Conservation (phyloP, 1,284 basidiomycete genomes). For the Cutaneotrichosporon curvatum region DNA sequence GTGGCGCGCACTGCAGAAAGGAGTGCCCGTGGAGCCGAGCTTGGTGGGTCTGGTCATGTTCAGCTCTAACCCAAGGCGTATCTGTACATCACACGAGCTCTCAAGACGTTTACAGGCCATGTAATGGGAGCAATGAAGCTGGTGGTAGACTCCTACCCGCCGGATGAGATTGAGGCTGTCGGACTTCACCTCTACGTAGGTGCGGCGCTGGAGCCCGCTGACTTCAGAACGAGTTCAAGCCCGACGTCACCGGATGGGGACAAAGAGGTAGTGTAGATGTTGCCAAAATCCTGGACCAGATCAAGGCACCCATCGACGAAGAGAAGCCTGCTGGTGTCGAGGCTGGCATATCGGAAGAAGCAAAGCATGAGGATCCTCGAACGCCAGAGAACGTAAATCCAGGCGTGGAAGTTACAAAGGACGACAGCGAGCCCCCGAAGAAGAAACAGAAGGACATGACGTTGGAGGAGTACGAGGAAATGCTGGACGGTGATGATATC, state of each 20-base stretch:
- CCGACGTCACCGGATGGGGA: constrained; percentile 45
- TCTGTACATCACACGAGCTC: constrained; percentile 70
- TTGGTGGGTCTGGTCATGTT: constrained; percentile 35
- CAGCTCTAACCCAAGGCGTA: constrained; percentile 51
- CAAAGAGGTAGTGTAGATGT: constrained; percentile 36
- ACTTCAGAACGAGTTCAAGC: constrained; percentile 42
- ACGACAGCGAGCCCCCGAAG: constrained; percentile 10
- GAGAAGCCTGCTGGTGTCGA: constrained; percentile 2
- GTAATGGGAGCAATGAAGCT: constrained; percentile 74
- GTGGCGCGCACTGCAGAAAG: constrained; percentile 76
- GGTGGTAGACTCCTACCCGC: constrained; percentile 60
- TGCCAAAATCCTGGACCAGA: constrained; percentile 38
- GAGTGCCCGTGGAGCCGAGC: constrained; percentile 63
- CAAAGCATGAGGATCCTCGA: not conserved
- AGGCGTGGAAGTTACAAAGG: constrained; percentile 19
- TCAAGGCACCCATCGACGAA: constrained; percentile 13
- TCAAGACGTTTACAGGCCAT: constrained; percentile 65
- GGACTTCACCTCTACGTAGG: constrained; percentile 64
- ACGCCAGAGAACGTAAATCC: not conserved
- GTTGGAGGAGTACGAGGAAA: constrained; percentile 38
- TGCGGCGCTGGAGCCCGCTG: not conserved
- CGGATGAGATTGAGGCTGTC: constrained; percentile 59
- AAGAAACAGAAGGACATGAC: constrained; percentile 17
- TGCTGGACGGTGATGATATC: constrained; percentile 29
- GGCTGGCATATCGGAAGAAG: not conserved